These are phyloP conservation scores for Datisca glomerata DNA, from an alignment of 306 rosid species.

Conservation along the genomic window DNA sequence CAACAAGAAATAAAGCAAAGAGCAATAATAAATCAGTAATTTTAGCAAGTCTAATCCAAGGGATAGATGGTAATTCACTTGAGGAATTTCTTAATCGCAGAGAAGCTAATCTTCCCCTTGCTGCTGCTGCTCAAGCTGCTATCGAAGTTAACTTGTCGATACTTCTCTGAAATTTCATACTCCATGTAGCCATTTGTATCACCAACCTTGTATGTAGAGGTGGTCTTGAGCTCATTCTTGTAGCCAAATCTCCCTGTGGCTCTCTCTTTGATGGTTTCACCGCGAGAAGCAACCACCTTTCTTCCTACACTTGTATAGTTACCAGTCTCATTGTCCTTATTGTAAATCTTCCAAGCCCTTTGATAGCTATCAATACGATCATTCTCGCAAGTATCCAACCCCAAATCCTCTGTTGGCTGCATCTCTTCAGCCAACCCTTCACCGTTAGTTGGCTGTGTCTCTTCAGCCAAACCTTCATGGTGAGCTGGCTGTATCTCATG, in stretches of 20 bases:
- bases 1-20: too few relatives aligned
- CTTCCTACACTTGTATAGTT: background rate
- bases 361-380: background rate
- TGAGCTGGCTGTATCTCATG: too few relatives aligned
- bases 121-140: background rate
- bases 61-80: too few relatives aligned
- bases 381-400: background rate
- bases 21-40: too few relatives aligned
- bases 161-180: slow-evolving; percentile 5
- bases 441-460: too few relatives aligned
- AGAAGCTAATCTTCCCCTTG: background rate
- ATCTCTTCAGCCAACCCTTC: too few relatives aligned
- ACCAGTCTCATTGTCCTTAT: background rate
- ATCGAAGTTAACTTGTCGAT: background rate
- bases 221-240: slow-evolving; percentile 4
- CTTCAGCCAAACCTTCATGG: too few relatives aligned
- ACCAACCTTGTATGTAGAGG: slow-evolving; percentile 3
- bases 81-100: background rate
- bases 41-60: too few relatives aligned
- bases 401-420: background rate
- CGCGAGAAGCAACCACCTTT: slow-evolving; percentile 1
- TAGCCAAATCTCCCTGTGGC: slow-evolving; percentile 5
- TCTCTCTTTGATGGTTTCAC: slow-evolving; percentile 3
- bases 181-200: slow-evolving; percentile 5
- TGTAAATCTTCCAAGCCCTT: background rate